Base-by-base conservation (phyloP, 108 stramenopile species). In the Discostella pseudostelligera region DNA sequence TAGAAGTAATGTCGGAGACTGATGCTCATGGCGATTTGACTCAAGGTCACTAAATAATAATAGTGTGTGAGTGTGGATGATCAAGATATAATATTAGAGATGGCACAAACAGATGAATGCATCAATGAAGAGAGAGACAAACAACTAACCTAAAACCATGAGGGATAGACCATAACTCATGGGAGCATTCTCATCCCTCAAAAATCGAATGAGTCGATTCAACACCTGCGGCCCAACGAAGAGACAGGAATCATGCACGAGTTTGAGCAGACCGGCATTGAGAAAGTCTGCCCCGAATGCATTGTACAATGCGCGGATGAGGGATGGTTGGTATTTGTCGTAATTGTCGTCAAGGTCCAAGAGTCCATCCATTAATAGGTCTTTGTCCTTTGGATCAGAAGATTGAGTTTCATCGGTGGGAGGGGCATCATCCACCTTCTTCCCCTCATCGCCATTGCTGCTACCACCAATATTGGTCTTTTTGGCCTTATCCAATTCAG, bases 1-100 rank as follows among this genome's bases (percentile, higher is more conserved):
- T 84, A 93, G 74, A 97, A 99, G 80, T 98, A 98, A 64, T 97
- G 95, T 25, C 95, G 84, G 22, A 97, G 78, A 26, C 85, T 83
- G 48, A 96, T 67, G 10, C 84, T 79, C 87, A 87, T 91, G 49
- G 78, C 61, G 55, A 95, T 59, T 68, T 93, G 92, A 8, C 87
- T 89, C 0, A 80, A 7, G 9, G 86, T 86, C 16, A 92, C 86
- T 51, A 2, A 25, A 19, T 21, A 20, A 49, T 20, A 20, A 19
- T 14, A 49, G n/a, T n/a, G n/a, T n/a, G n/a, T n/a, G n/a, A n/a
- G n/a, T 49, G 48, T 49, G 17, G 16, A 20, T 20, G 48, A 9
- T 9, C 2, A 44, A 44, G 13, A 44, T 44, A 44, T 14, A 49
- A 20, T 49, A 4, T 9, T n/a, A n/a, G n/a, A n/a, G 48, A 21